Base-by-base conservation (phyloP, 148 eudicot species). In the Dianthus caryophyllus region DNA sequence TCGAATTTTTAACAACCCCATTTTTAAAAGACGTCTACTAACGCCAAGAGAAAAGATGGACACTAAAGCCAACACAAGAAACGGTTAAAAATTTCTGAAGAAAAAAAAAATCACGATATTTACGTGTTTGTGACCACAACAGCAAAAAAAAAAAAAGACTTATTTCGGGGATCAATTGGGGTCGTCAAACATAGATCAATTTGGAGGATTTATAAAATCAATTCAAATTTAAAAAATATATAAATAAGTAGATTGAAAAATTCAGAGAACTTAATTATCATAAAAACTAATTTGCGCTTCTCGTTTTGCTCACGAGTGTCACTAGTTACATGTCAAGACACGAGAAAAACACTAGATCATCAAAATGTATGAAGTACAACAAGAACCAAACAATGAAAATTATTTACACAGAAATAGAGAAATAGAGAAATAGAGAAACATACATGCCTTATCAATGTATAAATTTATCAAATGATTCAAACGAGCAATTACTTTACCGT, bases 61-160 rank as follows among this genome's bases (percentile, higher is more conserved):
- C 18, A 61, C 13, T 22, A 36, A 41, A 25, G 49, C 31, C 38
- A 68, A 68, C 53, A 27, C 30, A 39, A 41, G 33, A 68, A 26
- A 39, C 36, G 8, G 31, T 14, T 29, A 53, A 21, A 11, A 41
- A 13, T 4, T 33, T 1, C 64, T 31, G n/a, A n/a, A 14, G 10
- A 20, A 2, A 33, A 31, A 25, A 9, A 18, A 47, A 29, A 18
- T 29, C 36, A 25, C 53, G 13, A 11, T 20, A 57, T 43, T 39
- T 25, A 55, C 43, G 46, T 4, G 25, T 46, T 11, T 50, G 18
- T 30, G 39, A 18, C 44, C 16, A 18, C 3, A 44, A 25, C 26
- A 69, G 13, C 56, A 43, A n/a, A 6, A 49, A n/a, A n/a, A n/a
- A n/a, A n/a, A n/a, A n/a, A n/a, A n/a, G n/a, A n/a, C n/a, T n/a